Base-by-base conservation (phyloP, 1,284 basidiomycete species). In the Ustilago vetiveriae region DNA sequence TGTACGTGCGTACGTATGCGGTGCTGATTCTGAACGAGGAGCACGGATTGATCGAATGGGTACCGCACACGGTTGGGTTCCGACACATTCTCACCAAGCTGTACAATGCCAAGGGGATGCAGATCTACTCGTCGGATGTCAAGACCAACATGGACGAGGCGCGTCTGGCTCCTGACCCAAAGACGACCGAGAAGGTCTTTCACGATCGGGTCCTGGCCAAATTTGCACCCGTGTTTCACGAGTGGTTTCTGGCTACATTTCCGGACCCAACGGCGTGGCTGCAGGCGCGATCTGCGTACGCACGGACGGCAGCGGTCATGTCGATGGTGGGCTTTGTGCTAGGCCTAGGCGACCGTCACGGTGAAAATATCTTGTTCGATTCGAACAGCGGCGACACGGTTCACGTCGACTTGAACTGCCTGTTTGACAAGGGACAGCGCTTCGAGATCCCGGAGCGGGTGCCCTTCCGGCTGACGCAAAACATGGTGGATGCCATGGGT, bases 31-130 rank as follows among this genome's bases (percentile, higher is more conserved):
- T 99, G 56, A 98, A 98, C 80, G 95, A 98, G 76, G 92, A 96
- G 74, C 97, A 94, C 77, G 96, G 96, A 0, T 88, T 98, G 59
- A 92, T 98, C 60, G 94, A 99, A 88, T 99, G 96, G 96, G 96
- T 99, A 13, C 91, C 90, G 1, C 91, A 98, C 80, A 98, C 95
- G 0, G 86, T 89, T 26, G 91, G 94, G 2, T 84, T 98, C 36
- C 90, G 96, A 29, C 87, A 88, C 6, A 88, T 98, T 35, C 84
- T 98, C 23, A 78, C 86, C 47, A 89, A 89, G 66, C 84, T 85
- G n/a, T 98, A 98, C 79, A 85, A 86, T 11, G 65, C 56, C 42
- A 59, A 72, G 17, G 66, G 67, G 22, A 76, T 79, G 35, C 59
- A 69, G 13, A 51, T 76, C 43, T 77, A 86, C 84, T 63, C 46